Evolutionary conservation across 2,329 filamentous ascomycete species (phyloP).

Genomic region (Lachnellula suecica): DNA sequence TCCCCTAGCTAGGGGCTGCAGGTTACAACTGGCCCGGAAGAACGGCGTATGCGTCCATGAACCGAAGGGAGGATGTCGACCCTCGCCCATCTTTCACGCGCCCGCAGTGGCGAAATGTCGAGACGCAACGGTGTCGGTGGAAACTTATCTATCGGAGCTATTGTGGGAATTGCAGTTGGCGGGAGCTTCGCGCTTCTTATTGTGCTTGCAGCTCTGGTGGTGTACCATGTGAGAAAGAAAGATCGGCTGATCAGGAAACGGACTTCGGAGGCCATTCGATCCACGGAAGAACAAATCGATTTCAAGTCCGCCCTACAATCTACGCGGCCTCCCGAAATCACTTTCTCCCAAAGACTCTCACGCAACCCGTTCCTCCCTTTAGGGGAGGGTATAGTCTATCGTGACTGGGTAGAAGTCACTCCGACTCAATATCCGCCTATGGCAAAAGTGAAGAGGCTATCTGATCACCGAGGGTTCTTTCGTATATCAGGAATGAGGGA

Average conservation of each 20-base stretch:
- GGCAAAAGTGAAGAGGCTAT: conserved; percentile 14
- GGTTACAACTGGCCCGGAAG: background rate
- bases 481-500: conserved; percentile 23
- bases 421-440: conserved; percentile 8
- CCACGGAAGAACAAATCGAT: conserved; percentile 24
- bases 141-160: conserved; percentile 8
- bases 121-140: background rate
- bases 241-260: conserved; percentile 9
- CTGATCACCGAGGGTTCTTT: conserved; percentile 13
- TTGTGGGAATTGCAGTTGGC: conserved; percentile 22
- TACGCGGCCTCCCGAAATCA: conserved; percentile 10
- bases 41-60: background rate
- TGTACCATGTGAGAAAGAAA: conserved; percentile 14
- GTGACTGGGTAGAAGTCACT: conserved; percentile 7
- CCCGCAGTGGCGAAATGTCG: background rate
- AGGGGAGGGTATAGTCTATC: conserved; percentile 1
- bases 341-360: conserved; percentile 4
- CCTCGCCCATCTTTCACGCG: background rate
- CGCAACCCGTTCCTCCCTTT: conserved; percentile 10
- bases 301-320: conserved; percentile 13
- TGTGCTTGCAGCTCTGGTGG: conserved; percentile 1
- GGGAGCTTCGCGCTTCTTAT: conserved; percentile 13
- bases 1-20: background rate
- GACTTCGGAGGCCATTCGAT: conserved; percentile 4
- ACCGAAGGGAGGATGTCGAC: background rate